Percentiles rank a stretch among this genome's conserved stretches.
Conservation (phyloP, 78 protist species). For the Isochrysis galbana region DNA sequence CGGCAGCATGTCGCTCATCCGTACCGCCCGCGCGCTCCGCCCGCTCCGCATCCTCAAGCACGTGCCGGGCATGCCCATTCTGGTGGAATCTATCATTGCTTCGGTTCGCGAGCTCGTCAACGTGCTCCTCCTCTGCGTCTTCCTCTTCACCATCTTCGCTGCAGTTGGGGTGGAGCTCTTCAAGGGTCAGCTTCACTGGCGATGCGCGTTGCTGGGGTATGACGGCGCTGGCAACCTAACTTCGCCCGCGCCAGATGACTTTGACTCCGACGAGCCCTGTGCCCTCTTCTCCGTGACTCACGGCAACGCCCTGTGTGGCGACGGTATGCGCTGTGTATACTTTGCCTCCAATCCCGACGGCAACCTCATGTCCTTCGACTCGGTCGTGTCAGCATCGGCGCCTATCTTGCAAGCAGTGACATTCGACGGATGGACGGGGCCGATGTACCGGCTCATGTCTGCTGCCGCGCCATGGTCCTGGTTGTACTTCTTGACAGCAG, state of each 20-base stretch:
- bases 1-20: constrained; percentile 24
- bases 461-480: not conserved
- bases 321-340: not conserved
- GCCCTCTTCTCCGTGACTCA: not conserved
- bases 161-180: constrained; percentile 40
- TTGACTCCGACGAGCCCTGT: not conserved
- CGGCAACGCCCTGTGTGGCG: too few species aligned
- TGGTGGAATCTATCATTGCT: constrained; percentile 23
- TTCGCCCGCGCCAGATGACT: not conserved
- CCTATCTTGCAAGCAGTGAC: not conserved
- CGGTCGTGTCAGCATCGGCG: not conserved
- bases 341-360: not conserved
- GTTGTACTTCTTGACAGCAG: not conserved
- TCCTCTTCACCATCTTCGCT: constrained; percentile 21
- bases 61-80: constrained; percentile 21
- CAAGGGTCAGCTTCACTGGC: not conserved
- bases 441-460: not conserved
- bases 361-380: not conserved
- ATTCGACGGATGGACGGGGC: not conserved
- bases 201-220: not conserved
- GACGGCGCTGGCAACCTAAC: not conserved
- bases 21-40: constrained; percentile 51
- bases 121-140: not conserved
- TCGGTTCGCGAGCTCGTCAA: constrained; percentile 2
- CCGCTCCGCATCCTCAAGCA: constrained; percentile 49